These are phyloP conservation scores for Hypericum androsaemum DNA, from an alignment of 345 rosid genomes.

Conservation along the genomic window DNA sequence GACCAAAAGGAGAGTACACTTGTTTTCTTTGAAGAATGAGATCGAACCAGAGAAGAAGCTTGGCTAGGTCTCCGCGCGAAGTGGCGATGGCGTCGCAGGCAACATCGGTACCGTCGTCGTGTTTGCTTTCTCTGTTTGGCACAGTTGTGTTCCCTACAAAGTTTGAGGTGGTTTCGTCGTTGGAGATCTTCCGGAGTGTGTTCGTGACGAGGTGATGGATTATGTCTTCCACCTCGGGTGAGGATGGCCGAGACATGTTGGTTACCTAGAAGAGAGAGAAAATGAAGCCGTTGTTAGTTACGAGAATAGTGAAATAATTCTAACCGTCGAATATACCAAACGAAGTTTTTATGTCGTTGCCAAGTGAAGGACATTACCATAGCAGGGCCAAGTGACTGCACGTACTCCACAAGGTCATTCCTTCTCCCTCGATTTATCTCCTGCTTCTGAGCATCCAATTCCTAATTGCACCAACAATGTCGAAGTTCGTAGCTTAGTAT, in stretches of 20 bases:
- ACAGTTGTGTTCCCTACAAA: slow-evolving; percentile 24
- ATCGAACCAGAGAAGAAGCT: slow-evolving; percentile 80
- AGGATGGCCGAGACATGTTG: slow-evolving; percentile 75
- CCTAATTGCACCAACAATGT: slow-evolving; percentile 52
- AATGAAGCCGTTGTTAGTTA: too few species aligned
- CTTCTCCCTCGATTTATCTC: slow-evolving; percentile 40
- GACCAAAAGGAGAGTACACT: background rate
- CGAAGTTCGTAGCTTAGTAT: too few species aligned
- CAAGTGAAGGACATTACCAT: slow-evolving; percentile 32
- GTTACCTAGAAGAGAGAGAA: slow-evolving; percentile 36
- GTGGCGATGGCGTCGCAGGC: slow-evolving; percentile 38
- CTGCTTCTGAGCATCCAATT: slow-evolving; percentile 50
- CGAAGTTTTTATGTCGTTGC: slow-evolving; percentile 5
- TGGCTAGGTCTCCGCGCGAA: slow-evolving; percentile 85
- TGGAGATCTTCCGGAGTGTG: slow-evolving; percentile 38
- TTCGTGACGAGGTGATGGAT: slow-evolving; percentile 71
- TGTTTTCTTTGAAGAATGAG: background rate
- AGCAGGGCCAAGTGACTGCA: slow-evolving; percentile 66
- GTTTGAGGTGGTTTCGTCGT: slow-evolving; percentile 31
- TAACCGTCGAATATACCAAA: background rate
- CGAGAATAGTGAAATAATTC: slow-evolving; percentile 1
- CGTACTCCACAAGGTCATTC: slow-evolving; percentile 72
- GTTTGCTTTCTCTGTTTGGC: slow-evolving; percentile 14
- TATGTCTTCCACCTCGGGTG: slow-evolving; percentile 77
- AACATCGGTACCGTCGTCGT: slow-evolving; percentile 31